Evolutionary conservation across 208 protist species (phyloP), one percentile per base, ranked within the genome.

Genomic region (Wallacemonas sp.): DNA sequence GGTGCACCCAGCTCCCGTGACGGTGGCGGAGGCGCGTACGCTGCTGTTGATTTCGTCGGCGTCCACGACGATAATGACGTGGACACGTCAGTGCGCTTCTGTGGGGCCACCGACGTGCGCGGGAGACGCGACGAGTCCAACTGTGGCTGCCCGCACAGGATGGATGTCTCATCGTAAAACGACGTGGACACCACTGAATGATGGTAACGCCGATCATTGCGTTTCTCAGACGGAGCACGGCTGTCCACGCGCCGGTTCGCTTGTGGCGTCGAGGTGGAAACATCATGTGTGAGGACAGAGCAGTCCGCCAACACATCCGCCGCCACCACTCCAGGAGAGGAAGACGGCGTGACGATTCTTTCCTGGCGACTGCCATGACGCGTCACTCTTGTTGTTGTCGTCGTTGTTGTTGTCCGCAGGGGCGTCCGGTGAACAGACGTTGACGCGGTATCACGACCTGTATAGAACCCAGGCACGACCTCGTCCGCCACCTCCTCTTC

Each of bases 161-260:
- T 55, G 24, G 47, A 55, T 32, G 17, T 5, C 24, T 55, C 24
- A 24, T 55, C 47, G 26, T 55, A 55, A 32, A 55, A 55, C 11
- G 19, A 24, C 6, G 2, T 24, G 24, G 41, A 47, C 41, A 24
- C n/a, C n/a, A n/a, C n/a, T n/a, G n/a, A n/a, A n/a, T n/a, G n/a
- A n/a, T n/a, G n/a, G n/a, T n/a, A n/a, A n/a, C n/a, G n/a, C n/a
- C n/a, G n/a, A n/a, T n/a, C n/a, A n/a, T n/a, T n/a, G n/a, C n/a
- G n/a, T n/a, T n/a, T n/a, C n/a, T n/a, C n/a, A n/a, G n/a, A n/a
- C n/a, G n/a, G n/a, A n/a, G n/a, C n/a, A n/a, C n/a, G n/a, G n/a
- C n/a, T n/a, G n/a, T n/a, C n/a, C n/a, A n/a, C n/a, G n/a, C n/a
- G n/a, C n/a, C n/a, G n/a, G n/a, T n/a, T n/a, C n/a, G n/a, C n/a